These are phyloP conservation scores for Hymenoscyphus fraxineus DNA, from an alignment of 2,329 filamentous ascomycete species.

Conservation along the genomic window DNA sequence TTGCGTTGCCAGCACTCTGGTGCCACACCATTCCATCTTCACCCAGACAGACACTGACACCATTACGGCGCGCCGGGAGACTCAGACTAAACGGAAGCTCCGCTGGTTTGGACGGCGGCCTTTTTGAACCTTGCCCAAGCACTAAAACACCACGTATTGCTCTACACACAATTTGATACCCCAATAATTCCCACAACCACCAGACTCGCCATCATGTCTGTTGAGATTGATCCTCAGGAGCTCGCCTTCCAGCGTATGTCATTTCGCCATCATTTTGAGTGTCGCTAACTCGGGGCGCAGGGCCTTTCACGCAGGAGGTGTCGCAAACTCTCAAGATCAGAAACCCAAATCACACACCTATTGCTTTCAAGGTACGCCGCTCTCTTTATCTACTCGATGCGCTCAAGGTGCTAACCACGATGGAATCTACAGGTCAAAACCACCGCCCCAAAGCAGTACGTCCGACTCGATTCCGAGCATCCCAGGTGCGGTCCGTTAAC, in stretches of 20 bases:
- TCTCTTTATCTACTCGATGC: conserved; percentile 20
- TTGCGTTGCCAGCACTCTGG: neutral
- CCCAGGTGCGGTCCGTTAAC: conserved; percentile 27
- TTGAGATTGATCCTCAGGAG: conserved; percentile 88
- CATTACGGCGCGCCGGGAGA: neutral
- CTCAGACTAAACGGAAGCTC: neutral
- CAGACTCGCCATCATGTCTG: conserved; percentile 66
- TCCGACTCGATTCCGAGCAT: conserved; percentile 22
- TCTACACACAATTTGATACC: neutral
- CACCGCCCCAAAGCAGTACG: conserved; percentile 96
- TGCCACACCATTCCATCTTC: neutral
- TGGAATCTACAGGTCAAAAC: conserved; percentile 77
- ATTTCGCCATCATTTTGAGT: conserved; percentile 8
- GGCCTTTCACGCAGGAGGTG: conserved; percentile 65
- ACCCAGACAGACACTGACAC: neutral
- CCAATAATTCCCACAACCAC: neutral
- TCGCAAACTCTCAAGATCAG: conserved; percentile 61
- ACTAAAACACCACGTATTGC: conserved; percentile 4
- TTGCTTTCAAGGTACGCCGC: conserved; percentile 64
- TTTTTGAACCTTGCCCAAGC: neutral
- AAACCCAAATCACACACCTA: conserved; percentile 59
- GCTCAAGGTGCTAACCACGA: conserved; percentile 29
- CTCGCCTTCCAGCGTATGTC: conserved; percentile 87
- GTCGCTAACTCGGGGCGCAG: conserved; percentile 39
- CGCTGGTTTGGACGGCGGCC: neutral